A percentile compares a stretch with the other conserved stretches of the same genome.
These are phyloP conservation scores for Pythium insidiosum DNA, from an alignment of 352 stramenopile species.

Conservation along the genomic window DNA sequence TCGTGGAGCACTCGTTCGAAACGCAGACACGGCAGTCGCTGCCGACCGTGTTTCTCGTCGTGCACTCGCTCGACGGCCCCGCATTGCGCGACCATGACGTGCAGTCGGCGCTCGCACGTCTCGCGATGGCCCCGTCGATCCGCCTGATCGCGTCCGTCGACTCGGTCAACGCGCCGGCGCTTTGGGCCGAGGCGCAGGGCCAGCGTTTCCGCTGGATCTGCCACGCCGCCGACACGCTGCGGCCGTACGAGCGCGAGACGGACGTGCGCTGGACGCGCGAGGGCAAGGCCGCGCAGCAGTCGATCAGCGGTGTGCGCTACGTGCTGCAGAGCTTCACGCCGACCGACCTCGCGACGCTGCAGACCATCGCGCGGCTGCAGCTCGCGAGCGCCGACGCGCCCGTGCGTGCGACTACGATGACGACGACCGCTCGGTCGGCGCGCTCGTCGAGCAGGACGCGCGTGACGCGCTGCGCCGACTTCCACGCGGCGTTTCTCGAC, in stretches of 20 bases:
- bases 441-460: neutral
- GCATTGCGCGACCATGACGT: conserved; percentile 8
- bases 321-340: conserved; percentile 13
- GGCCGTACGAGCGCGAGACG: conserved; percentile 7
- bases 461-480: conserved; percentile 16
- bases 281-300: conserved; percentile 9
- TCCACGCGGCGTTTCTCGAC: conserved; percentile 39
- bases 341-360: conserved; percentile 10
- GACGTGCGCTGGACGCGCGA: conserved; percentile 6
- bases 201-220: conserved; percentile 13
- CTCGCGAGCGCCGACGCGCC: conserved; percentile 1
- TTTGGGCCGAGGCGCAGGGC: conserved; percentile 10
- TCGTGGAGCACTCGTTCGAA: conserved; percentile 9
- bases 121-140: conserved; percentile 4
- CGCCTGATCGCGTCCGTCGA: conserved; percentile 12
- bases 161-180: conserved; percentile 8
- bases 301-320: conserved; percentile 12
- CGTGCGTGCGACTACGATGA: no score
- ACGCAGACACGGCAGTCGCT: conserved; percentile 1
- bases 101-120: conserved; percentile 3
- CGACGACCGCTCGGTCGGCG: no score
- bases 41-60: conserved; percentile 5
- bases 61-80: conserved; percentile 10
- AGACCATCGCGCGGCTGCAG: conserved; percentile 8
- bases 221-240: conserved; percentile 12